Evolutionary conservation across 768 basidiomycete genomes (phyloP).

Genomic region (Suillus cothurnatus): DNA sequence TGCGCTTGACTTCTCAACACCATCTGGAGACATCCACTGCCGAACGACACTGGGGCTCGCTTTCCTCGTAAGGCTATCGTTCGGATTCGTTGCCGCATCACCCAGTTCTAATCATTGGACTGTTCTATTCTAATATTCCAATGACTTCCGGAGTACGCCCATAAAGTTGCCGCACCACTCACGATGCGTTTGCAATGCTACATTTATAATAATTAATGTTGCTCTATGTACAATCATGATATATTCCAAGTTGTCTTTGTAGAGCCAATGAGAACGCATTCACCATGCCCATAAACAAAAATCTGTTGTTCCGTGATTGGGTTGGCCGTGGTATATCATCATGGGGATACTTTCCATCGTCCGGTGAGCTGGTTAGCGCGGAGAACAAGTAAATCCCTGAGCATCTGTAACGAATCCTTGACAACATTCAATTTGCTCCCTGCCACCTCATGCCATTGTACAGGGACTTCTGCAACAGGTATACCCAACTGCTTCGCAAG

Average conservation of each 20-base stretch:
- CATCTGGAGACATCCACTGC: not conserved
- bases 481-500: constrained; percentile 79
- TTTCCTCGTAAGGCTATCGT: not conserved
- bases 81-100: not conserved
- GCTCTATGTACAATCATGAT: not conserved
- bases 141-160: not conserved
- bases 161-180: not conserved
- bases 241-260: not conserved
- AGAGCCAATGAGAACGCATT: not conserved
- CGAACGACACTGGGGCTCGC: not conserved
- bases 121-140: not conserved
- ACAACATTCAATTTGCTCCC: constrained; percentile 92
- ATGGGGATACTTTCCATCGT: constrained; percentile 58
- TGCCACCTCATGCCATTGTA: constrained; percentile 91
- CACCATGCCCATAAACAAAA: not conserved
- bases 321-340: constrained; percentile 20
- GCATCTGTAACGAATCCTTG: constrained; percentile 86
- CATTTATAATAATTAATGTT: not conserved
- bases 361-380: constrained; percentile 80
- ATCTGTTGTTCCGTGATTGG: not conserved
- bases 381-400: constrained; percentile 82
- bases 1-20: not conserved
- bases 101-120: not conserved
- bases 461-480: constrained; percentile 83
- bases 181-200: not conserved